Evolutionary conservation across 208 protist genomes (phyloP), one percentile per base, ranked within the genome.

Genomic region (Trypanosoma scelopori): DNA sequence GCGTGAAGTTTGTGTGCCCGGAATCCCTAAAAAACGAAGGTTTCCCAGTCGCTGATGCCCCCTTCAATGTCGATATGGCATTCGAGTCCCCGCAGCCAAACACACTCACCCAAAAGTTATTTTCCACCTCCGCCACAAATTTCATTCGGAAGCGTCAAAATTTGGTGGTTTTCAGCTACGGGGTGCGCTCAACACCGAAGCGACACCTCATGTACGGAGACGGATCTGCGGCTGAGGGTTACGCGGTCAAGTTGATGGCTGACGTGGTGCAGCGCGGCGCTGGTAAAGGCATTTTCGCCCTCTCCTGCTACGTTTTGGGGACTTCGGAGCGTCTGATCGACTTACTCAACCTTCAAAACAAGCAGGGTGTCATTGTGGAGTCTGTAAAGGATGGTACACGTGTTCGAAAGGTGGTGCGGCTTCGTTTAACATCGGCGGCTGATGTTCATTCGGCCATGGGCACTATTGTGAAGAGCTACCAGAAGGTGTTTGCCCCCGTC

Each of bases 361-460:
- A 93, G 67, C 65, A 88, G 5, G 92, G 87, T 37, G 74, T 87
- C 60, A 80, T 95, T 59, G 84, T 93, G 18, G 89, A 94, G 52
- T 94, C 85, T 3, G 87, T 95, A 28, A 95, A 95, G 76, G 87
- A 92, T 42, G 87, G 89, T 23, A 87, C 89, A 9, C 80, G 85
- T 27, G 84, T 94, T 46, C 86, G 83, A 32, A 91, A 89, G 79
- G 71, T 97, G 49, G 87, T 89, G 45, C 80, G 87, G 15, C 56
- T 69, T 20, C 65, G 64, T 48, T 79, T 97, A 20, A 62, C 73
- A 23, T 91, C 74, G 11, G 55, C 71, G 12, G 27, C 60, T 1
- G 87, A 97, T 59, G 81, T 93, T 39, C 69, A 64, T 43, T 52
- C 55, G 39, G 77, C 83, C 35, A 79, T 91, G 53, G 55, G 64